Evolutionary conservation across 1,284 basidiomycete species (phyloP).

Genomic region (Fomitopsis betulina): DNA sequence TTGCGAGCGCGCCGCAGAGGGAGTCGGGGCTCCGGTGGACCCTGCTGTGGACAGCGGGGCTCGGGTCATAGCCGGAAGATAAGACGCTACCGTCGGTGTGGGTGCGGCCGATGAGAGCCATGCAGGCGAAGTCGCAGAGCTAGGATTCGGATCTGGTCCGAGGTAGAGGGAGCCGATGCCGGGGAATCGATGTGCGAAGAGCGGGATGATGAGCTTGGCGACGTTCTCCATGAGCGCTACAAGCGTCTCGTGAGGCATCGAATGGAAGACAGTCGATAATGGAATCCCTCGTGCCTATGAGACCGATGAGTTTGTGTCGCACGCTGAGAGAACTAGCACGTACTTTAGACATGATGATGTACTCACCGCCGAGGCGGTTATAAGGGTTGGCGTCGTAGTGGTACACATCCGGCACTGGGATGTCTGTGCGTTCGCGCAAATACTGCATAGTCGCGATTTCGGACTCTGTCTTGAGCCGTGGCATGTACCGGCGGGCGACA

Average conservation of each 20-base stretch:
- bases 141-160: conserved; percentile 37
- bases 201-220: conserved; percentile 57
- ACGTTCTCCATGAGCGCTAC: conserved; percentile 61
- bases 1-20: conserved; percentile 22
- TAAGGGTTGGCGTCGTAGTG: conserved; percentile 77
- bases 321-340: conserved; percentile 5
- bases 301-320: not conserved
- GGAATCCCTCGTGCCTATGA: conserved; percentile 65
- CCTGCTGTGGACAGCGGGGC: not conserved
- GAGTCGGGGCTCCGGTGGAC: not conserved
- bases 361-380: conserved; percentile 78
- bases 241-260: conserved; percentile 57
- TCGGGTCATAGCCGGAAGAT: conserved; percentile 10
- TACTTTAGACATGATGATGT: conserved; percentile 81
- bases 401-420: conserved; percentile 71
- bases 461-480: conserved; percentile 75
- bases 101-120: conserved; percentile 23
- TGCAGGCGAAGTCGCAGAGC: not conserved
- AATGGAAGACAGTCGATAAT: conserved; percentile 62
- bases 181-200: conserved; percentile 72
- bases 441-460: conserved; percentile 80
- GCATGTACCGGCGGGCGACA: conserved; percentile 79
- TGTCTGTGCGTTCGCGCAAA: conserved; percentile 57
- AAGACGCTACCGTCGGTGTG: conserved; percentile 26
- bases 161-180: conserved; percentile 70